Conservation (phyloP, 345 rosid genomes). For the Barbarea vulgaris region DNA sequence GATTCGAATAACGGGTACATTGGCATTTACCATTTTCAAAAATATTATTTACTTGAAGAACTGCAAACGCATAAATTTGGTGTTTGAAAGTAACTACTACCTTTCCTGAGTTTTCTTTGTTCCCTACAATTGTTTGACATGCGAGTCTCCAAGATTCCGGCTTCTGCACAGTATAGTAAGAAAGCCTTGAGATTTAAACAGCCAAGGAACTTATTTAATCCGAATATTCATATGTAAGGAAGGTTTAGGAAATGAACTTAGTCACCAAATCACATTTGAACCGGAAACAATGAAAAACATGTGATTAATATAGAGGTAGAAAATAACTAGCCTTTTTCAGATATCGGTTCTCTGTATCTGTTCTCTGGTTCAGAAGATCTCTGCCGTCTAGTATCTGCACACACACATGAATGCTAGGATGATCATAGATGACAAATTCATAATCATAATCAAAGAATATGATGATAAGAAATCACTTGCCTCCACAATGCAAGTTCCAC, state of each 20-base stretch:
- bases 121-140: slow-evolving; percentile 90
- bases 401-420: background rate
- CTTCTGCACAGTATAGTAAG: slow-evolving; percentile 47
- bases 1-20: background rate
- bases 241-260: background rate
- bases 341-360: slow-evolving; percentile 62
- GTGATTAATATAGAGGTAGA: background rate
- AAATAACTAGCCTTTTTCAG: slow-evolving; percentile 59
- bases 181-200: background rate
- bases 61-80: too few relatives aligned
- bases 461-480: slow-evolving; percentile 37
- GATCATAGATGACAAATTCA: background rate
- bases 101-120: slow-evolving; percentile 86
- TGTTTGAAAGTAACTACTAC: too few relatives aligned
- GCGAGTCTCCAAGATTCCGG: slow-evolving; percentile 93
- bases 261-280: background rate
- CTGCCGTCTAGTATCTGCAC: slow-evolving; percentile 74
- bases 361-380: slow-evolving; percentile 77
- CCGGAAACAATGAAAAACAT: background rate
- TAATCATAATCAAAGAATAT: background rate
- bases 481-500: slow-evolving; percentile 96
- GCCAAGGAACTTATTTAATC: background rate
- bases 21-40: too few relatives aligned
- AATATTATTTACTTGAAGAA: too few relatives aligned
- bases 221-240: background rate